Percentiles rank a stretch among this genome's conserved stretches.
Conservation (phyloP, 2,329 filamentous ascomycete species). For the Fusarium denticulatum region DNA sequence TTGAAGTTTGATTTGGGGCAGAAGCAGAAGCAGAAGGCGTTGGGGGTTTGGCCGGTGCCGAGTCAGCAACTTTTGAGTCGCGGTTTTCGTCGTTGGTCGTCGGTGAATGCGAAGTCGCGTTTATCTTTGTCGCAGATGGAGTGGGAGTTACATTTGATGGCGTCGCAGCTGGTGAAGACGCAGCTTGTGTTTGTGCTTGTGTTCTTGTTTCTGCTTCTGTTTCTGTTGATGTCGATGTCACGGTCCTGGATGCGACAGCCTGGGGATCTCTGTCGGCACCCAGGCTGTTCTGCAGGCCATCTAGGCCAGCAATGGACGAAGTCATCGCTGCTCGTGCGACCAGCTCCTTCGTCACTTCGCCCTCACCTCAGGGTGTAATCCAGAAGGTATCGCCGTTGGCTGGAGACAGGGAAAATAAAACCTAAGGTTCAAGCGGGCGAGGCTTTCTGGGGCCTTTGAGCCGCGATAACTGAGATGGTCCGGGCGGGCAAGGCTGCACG, state of each 20-base stretch:
- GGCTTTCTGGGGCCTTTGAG: conserved; percentile 44
- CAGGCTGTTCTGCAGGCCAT: conserved; percentile 40
- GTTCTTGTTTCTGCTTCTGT: conserved; percentile 3
- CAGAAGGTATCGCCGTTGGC: conserved; percentile 32
- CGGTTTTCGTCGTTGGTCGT: conserved; percentile 25
- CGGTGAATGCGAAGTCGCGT: conserved; percentile 22
- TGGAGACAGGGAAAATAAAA: conserved; percentile 41
- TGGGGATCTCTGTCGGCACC: conserved; percentile 37
- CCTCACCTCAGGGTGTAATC: conserved; percentile 34
- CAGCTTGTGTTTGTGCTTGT: not conserved
- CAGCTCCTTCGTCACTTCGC: conserved; percentile 65
- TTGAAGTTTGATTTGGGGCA: not conserved
- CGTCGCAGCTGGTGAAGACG: conserved; percentile 9
- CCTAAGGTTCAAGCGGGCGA: conserved; percentile 38
- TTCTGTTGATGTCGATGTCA: conserved; percentile 11
- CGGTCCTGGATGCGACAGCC: conserved; percentile 34
- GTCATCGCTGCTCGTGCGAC: conserved; percentile 66
- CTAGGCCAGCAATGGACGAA: conserved; percentile 63
- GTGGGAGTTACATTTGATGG: conserved; percentile 21
- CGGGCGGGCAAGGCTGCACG: conserved; percentile 31
- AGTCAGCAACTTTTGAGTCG: conserved; percentile 21
- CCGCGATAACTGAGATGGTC: conserved; percentile 44
- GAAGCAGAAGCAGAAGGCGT: conserved; percentile 4
- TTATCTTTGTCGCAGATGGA: conserved; percentile 17
- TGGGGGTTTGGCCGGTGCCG: not conserved